These are phyloP conservation scores for Cerrena zonata DNA, from an alignment of 1,284 basidiomycete genomes.

Conservation along the genomic window DNA sequence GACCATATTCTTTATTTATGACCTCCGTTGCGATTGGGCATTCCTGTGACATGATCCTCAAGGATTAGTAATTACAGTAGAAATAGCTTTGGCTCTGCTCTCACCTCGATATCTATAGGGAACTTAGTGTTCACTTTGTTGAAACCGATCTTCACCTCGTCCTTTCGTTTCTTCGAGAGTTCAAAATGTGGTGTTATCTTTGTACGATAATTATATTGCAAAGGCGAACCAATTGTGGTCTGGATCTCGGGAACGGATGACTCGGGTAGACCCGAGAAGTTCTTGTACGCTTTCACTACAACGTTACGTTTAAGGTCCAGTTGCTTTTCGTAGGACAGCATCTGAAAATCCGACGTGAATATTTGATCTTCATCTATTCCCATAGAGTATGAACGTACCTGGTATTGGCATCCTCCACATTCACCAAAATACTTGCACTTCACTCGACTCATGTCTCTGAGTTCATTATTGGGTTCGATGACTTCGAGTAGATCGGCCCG, in stretches of 20 bases:
- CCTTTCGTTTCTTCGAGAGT: conserved; percentile 58
- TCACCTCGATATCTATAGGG: conserved; percentile 90
- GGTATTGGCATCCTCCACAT: conserved; percentile 78
- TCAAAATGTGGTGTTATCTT: conserved; percentile 98
- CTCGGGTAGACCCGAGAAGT: conserved; percentile 68
- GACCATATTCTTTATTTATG: conserved; percentile 66
- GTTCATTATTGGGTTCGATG: conserved; percentile 54
- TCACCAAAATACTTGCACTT: conserved; percentile 83
- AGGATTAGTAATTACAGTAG: too few species aligned
- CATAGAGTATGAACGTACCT: conserved; percentile 37
- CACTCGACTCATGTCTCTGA: conserved; percentile 62
- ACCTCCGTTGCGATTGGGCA: conserved; percentile 87
- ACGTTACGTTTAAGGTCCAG: conserved; percentile 82
- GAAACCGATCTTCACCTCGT: conserved; percentile 85
- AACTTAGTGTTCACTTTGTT: conserved; percentile 73
- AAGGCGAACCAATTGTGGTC: conserved; percentile 79
- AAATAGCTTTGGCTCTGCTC: too few species aligned
- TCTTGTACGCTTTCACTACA: conserved; percentile 80
- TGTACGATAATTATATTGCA: conserved; percentile 89
- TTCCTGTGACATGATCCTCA: too few species aligned
- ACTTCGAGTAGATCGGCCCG: conserved; percentile 73
- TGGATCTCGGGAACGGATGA: conserved; percentile 62
- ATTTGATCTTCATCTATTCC: not conserved
- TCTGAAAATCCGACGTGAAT: conserved; percentile 41
- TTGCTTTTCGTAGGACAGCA: conserved; percentile 84